phyloP scores from a whole-genome alignment of 352 stramenopile genomes.

The Globisporangium spiculum region DNA sequence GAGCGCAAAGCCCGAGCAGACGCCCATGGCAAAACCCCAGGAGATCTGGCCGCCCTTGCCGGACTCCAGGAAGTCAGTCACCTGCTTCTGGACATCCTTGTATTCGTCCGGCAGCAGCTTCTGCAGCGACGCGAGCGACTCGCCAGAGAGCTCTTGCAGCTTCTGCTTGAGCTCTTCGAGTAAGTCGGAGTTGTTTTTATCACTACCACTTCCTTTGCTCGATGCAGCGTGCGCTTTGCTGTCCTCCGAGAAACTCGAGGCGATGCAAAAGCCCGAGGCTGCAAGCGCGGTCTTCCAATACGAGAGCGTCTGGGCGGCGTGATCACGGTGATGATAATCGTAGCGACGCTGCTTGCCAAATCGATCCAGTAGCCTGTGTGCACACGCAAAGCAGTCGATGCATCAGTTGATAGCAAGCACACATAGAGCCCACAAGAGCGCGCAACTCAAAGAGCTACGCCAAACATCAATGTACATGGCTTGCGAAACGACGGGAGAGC shows the following conservation, averaged over 20 bases:
- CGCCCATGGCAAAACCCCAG: constrained; percentile 89
- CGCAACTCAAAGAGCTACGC: not conserved
- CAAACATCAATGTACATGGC: constrained; percentile 10
- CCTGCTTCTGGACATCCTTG: constrained; percentile 43
- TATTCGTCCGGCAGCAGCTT: constrained; percentile 39
- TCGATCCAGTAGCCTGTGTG: constrained; percentile 20
- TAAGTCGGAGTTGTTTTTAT: constrained; percentile 31
- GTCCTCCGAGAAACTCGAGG: constrained; percentile 19
- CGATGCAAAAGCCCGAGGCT: constrained; percentile 25
- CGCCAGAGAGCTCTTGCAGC: constrained; percentile 36
- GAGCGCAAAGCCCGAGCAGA: constrained; percentile 86
- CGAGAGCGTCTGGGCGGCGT: constrained; percentile 19
- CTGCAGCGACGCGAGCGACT: constrained; percentile 35
- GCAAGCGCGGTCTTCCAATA: constrained; percentile 35
- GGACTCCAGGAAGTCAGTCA: constrained; percentile 61
- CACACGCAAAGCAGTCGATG: not conserved
- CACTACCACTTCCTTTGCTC: constrained; percentile 7
- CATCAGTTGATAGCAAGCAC: not conserved
- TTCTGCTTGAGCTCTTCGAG: constrained; percentile 65
- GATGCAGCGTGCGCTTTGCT: constrained; percentile 23
- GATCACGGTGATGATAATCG: constrained; percentile 18
- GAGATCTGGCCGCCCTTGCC: constrained; percentile 79
- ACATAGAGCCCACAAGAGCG: not conserved
- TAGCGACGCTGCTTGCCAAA: constrained; percentile 30
- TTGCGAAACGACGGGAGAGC: constrained; percentile 10